These are phyloP conservation scores for Akanthomyces dipterigenus DNA, from an alignment of 2,329 filamentous ascomycete genomes.

Conservation along the genomic window DNA sequence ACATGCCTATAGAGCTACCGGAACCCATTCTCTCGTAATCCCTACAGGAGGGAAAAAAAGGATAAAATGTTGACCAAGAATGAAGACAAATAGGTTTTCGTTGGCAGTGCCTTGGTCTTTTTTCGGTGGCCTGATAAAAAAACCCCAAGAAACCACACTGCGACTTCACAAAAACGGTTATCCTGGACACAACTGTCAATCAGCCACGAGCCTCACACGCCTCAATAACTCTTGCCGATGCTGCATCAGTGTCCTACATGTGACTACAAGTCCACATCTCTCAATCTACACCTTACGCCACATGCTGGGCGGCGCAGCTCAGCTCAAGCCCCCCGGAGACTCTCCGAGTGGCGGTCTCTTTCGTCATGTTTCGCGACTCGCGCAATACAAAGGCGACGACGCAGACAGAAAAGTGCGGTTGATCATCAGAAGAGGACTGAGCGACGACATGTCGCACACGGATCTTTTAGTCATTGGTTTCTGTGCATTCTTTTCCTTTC, in stretches of 20 bases:
- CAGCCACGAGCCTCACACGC: not conserved
- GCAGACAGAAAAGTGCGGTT: not conserved
- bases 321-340: not conserved
- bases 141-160: too few relatives aligned
- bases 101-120: too few relatives aligned
- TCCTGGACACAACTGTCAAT: not conserved
- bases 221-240: not conserved
- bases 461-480: not conserved
- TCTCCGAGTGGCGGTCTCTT: not conserved
- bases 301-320: not conserved
- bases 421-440: too few relatives aligned
- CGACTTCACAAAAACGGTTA: not conserved
- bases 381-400: not conserved
- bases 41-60: too few relatives aligned
- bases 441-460: not conserved
- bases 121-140: too few relatives aligned
- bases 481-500: not conserved
- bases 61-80: too few relatives aligned
- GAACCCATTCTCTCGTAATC: too few relatives aligned
- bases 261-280: not conserved
- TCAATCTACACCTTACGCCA: not conserved
- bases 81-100: too few relatives aligned
- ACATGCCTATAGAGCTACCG: too few relatives aligned
- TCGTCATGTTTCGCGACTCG: not conserved
- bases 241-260: not conserved